Base-by-base conservation (phyloP, 2,329 filamentous ascomycete species). In the Cryoendolithus antarcticus region DNA sequence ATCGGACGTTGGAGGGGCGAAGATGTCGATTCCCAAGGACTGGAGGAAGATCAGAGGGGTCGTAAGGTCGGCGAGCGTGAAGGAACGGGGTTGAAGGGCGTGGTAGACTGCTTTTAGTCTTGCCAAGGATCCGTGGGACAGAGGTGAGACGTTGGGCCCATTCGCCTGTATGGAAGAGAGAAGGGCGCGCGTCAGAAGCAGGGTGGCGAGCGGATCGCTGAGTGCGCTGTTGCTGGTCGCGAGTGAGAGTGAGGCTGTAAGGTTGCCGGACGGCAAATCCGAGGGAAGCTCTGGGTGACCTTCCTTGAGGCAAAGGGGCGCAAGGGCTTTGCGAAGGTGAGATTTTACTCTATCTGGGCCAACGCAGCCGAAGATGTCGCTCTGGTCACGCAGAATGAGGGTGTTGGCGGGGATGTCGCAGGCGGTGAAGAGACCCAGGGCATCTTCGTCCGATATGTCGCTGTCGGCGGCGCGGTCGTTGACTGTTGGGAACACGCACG, bases 11-110 rank as follows among this genome's bases (percentile, higher is more conserved):
- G 50, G 44, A 42, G 54, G 43, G 15, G 62, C 68, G 57, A 80
- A 88, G 35, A 86, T 77, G 54, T 89, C 80, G 40, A 88, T 67
- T 46, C 85, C 81, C 74, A 88, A 82, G 58, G 82, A 83, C 55
- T 85, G 80, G 4, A 89, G 69, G 4, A 86, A 67, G 48, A 85
- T 77, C 3, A 86, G 67, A 1, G 81, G 80, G 4, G 71, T 73
- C 38, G 79, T 70, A 43, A 88, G 74, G 48, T 84, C 85, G 55
- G 74, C 75, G 34, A 86, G 84, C 6, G 75, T 79, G 58, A 86
- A 88, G 0, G 77, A 27, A 5, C 24, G 34, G 9, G 24, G 15
- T 1, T 46, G 35, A 12, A 44, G 36, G 3, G 13, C 15, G 12
- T 42, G 44, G 44, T 58, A 57, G 6, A 38, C 46, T 2, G 55